phyloP scores from a whole-genome alignment of 495 filamentous ascomycete species.

The Durotheca rogersii region DNA sequence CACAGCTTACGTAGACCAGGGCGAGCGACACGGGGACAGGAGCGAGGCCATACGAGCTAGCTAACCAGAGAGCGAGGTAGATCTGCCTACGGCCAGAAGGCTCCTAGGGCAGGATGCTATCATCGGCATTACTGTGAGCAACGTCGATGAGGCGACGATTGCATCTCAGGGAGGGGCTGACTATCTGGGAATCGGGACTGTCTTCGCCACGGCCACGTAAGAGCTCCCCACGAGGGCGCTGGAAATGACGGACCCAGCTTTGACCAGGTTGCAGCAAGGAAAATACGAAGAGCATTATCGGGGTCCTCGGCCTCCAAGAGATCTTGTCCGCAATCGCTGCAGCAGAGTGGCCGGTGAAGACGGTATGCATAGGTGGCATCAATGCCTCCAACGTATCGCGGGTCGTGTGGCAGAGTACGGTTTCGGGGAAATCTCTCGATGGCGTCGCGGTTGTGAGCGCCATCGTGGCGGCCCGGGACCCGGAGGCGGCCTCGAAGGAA shows the following conservation, averaged over 20 bases:
- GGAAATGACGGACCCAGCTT: background rate
- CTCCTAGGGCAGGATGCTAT: slow-evolving; percentile 69
- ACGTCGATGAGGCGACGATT: slow-evolving; percentile 62
- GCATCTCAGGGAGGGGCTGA: slow-evolving; percentile 74
- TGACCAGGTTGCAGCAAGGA: slow-evolving; percentile 50
- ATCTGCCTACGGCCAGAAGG: slow-evolving; percentile 63
- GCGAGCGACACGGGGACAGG: too few relatives aligned
- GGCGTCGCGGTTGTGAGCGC: slow-evolving; percentile 90
- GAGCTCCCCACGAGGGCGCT: slow-evolving; percentile 4
- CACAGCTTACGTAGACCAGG: too few relatives aligned
- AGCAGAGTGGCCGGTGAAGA: slow-evolving; percentile 39
- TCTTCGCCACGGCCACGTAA: slow-evolving; percentile 82
- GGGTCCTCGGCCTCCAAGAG: slow-evolving; percentile 69
- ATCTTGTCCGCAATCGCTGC: slow-evolving; percentile 63
- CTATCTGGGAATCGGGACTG: slow-evolving; percentile 85
- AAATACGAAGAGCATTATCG: slow-evolving; percentile 81
- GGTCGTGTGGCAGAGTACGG: slow-evolving; percentile 65
- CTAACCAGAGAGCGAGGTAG: slow-evolving; percentile 34
- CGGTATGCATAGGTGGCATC: slow-evolving; percentile 88
- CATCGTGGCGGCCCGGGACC: slow-evolving; percentile 71
- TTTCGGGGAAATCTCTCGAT: slow-evolving; percentile 56
- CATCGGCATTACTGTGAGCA: slow-evolving; percentile 70
- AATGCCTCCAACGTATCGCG: slow-evolving; percentile 74
- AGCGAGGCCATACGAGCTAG: background rate
- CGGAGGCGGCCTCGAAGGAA: slow-evolving; percentile 57